These are phyloP conservation scores for Monosporozyma siamensis DNA, from an alignment of 805 yeast species.

Conservation along the genomic window DNA sequence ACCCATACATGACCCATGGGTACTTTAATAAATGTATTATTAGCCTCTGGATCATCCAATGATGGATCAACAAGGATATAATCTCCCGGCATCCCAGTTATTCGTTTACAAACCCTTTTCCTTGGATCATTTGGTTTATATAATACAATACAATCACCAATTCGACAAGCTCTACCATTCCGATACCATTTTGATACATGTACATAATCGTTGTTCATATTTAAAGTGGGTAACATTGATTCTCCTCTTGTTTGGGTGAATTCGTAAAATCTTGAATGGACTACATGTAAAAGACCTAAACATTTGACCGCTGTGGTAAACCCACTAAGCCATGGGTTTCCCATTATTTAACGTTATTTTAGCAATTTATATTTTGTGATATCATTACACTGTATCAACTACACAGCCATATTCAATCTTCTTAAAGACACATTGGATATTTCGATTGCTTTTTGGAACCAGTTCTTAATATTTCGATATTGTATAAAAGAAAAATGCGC, in stretches of 20 bases:
- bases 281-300: conserved; percentile 54
- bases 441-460: too few species aligned
- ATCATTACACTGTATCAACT: too few species aligned
- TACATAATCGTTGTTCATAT: conserved; percentile 66
- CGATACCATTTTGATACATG: conserved; percentile 58
- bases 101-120: conserved; percentile 82
- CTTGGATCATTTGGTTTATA: conserved; percentile 82
- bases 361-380: too few species aligned
- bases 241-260: conserved; percentile 82
- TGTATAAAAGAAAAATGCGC: too few species aligned
- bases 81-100: conserved; percentile 96
- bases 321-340: not conserved
- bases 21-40: conserved; percentile 51
- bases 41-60: conserved; percentile 19
- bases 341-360: not conserved
- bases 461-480: too few species aligned
- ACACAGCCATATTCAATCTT: too few species aligned
- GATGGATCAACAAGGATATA: conserved; percentile 73
- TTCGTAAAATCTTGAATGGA: conserved; percentile 60
- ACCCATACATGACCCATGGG: conserved; percentile 97
- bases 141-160: conserved; percentile 87
- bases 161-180: conserved; percentile 50
- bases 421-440: too few species aligned
- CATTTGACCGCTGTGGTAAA: conserved; percentile 5
- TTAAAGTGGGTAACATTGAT: conserved; percentile 88